Evolutionary conservation across 108 stramenopile genomes (phyloP), one percentile per base, ranked within the genome.

Genomic region (Discostella stelligeroides): DNA sequence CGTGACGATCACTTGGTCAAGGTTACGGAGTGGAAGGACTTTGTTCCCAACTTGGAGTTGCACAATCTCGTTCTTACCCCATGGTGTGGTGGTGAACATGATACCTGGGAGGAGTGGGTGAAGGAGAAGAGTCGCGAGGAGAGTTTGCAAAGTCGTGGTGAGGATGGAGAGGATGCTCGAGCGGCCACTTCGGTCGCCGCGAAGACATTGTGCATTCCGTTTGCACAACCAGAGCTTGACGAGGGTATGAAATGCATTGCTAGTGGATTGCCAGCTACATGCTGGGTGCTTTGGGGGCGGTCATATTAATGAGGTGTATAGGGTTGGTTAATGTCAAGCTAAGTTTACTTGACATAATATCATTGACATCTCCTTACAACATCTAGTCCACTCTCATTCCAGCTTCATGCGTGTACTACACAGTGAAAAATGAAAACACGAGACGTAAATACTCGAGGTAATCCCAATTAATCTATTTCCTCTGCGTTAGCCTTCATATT

Each of bases 221-320:
- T 98, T 48, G 86, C 95, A 25, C 98, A 98, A 92, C 97, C 97
- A 28, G 97, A 97, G 54, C 80, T 99, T 25, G 92, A 92, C 12
- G 86, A 90, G 48, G 98, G 99, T 1, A 97, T 91, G 42, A 95
- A 89, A 75, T 99, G 99, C 85, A 96, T 99, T 82, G 94, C 96
- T 24, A 96, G 94, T 74, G 98, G 98, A 4, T 77, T 89, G 81
- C 88, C 86, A 12, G 99, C 99, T 25, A 98, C 89, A 8, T 96
- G 95, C 78, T 99, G 99, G 98, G 91, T 95, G 13, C 86, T 99
- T 21, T 99, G 99, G 98, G 99, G 99, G 37, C 88, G 98, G 14
- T 97, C 96, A 14, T 99, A 98, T 67, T 99, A 94, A 80, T 20
- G 7, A 39, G 14, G 34, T 28, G 27, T 18, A 10, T 54, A 23